Percentiles rank a stretch among this genome's conserved stretches.
These are phyloP conservation scores for Podospora anserina DNA, from an alignment of 495 filamentous ascomycete species.

Conservation along the genomic window DNA sequence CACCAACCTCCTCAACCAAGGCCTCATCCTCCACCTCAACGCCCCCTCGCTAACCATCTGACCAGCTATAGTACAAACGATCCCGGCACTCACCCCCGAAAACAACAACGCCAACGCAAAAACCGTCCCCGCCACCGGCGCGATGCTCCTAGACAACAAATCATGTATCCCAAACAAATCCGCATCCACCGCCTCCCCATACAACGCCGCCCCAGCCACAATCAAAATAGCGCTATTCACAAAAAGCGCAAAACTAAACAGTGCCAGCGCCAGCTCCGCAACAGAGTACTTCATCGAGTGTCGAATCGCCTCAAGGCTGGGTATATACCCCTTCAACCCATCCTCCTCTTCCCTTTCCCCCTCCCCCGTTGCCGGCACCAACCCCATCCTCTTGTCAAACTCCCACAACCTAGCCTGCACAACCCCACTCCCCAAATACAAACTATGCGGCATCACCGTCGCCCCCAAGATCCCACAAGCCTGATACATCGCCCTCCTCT, in stretches of 20 bases:
- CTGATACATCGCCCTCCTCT: conserved; percentile 64
- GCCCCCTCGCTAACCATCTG: conserved; percentile 60
- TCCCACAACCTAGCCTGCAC: conserved; percentile 79
- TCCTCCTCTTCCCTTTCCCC: conserved; percentile 25
- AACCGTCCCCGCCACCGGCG: conserved; percentile 63
- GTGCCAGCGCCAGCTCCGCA: conserved; percentile 66
- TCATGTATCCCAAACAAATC: conserved; percentile 81
- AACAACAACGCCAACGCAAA: conserved; percentile 56
- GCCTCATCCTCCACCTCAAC: conserved; percentile 56
- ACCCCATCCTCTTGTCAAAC: conserved; percentile 64
- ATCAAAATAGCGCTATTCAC: conserved; percentile 91
- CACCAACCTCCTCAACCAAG: conserved; percentile 51
- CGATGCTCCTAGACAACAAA: conserved; percentile 66
- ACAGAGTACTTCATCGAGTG: conserved; percentile 80
- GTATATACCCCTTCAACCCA: conserved; percentile 65
- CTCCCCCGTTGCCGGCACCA: conserved; percentile 40
- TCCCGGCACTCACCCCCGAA: conserved; percentile 52
- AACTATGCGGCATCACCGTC: conserved; percentile 90
- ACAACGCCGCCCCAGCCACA: conserved; percentile 77
- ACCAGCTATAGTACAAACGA: conserved; percentile 59
- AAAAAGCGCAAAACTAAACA: conserved; percentile 93
- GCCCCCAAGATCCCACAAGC: conserved; percentile 90
- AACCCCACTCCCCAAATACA: conserved; percentile 86
- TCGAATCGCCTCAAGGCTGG: conserved; percentile 72
- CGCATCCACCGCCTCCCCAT: conserved; percentile 56